A percentile compares a stretch with the other conserved stretches of the same genome.
Conservation (phyloP, 1,284 basidiomycete species). For the Puccinia triticina region DNA sequence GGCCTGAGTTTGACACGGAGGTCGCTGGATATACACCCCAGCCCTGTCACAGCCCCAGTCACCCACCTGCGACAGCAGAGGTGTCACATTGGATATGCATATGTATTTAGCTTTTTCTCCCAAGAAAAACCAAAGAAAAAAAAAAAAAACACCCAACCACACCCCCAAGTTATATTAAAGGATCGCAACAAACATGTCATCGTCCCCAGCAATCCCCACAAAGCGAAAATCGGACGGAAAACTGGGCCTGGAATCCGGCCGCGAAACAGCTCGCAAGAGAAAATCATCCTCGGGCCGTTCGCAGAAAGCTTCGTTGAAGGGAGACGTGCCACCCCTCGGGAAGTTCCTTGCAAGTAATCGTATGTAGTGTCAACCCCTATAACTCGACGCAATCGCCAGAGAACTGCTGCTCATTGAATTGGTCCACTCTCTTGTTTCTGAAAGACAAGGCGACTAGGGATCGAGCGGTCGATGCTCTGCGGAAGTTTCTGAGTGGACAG, state of each 20-base stretch:
- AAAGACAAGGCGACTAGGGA: conserved; percentile 42
- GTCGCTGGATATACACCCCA: no score
- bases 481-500: conserved; percentile 25
- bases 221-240: conserved; percentile 12
- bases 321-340: conserved; percentile 67
- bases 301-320: conserved; percentile 41
- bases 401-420: background rate
- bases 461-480: conserved; percentile 43
- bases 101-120: no score
- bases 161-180: no score
- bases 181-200: background rate
- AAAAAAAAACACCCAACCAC: background rate
- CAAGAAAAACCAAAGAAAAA: background rate
- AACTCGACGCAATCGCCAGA: background rate
- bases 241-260: background rate
- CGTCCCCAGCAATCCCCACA: background rate
- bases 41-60: no score
- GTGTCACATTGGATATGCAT: no score
- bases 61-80: no score
- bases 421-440: background rate
- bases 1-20: no score
- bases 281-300: background rate
- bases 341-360: conserved; percentile 89
- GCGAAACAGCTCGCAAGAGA: background rate
- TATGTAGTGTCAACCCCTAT: conserved; percentile 60